phyloP scores from a whole-genome alignment of 2,329 filamentous ascomycete genomes.

The Acrocalymma vagum region DNA sequence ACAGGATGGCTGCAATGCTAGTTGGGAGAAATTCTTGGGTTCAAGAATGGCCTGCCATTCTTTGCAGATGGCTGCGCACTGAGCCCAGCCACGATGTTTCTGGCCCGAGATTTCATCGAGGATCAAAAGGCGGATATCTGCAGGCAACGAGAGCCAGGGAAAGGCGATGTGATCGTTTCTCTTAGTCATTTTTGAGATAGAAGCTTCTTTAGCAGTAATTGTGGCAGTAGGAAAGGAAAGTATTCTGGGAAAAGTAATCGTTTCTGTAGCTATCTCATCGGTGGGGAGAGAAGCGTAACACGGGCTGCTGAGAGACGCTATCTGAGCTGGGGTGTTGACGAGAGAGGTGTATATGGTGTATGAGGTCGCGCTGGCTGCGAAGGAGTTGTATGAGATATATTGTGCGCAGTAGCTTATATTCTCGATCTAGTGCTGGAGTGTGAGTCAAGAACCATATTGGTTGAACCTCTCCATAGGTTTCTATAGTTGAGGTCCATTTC shows the following conservation, averaged over 20 bases:
- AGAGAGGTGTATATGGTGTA: too few relatives aligned
- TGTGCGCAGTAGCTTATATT: too few relatives aligned
- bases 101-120: slow-evolving; percentile 24
- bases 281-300: too few relatives aligned
- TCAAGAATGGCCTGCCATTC: slow-evolving; percentile 27
- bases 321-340: too few relatives aligned
- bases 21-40: slow-evolving; percentile 26
- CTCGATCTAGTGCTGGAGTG: too few relatives aligned
- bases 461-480: too few relatives aligned
- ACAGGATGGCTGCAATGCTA: slow-evolving; percentile 25
- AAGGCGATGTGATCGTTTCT: slow-evolving; percentile 19
- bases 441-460: too few relatives aligned
- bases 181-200: slow-evolving; percentile 14
- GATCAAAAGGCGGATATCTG: slow-evolving; percentile 26
- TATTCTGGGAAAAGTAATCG: slow-evolving; percentile 12
- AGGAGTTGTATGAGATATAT: too few relatives aligned
- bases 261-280: too few relatives aligned
- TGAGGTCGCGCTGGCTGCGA: too few relatives aligned
- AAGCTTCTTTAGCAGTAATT: slow-evolving; percentile 11
- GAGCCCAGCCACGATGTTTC: slow-evolving; percentile 26
- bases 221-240: slow-evolving; percentile 12
- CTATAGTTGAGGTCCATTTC: too few relatives aligned
- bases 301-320: too few relatives aligned
- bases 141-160: slow-evolving; percentile 23
- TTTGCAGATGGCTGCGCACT: slow-evolving; percentile 27